Evolutionary conservation across 2,329 filamentous ascomycete species (phyloP).

Genomic region (Aspergillus piperis): DNA sequence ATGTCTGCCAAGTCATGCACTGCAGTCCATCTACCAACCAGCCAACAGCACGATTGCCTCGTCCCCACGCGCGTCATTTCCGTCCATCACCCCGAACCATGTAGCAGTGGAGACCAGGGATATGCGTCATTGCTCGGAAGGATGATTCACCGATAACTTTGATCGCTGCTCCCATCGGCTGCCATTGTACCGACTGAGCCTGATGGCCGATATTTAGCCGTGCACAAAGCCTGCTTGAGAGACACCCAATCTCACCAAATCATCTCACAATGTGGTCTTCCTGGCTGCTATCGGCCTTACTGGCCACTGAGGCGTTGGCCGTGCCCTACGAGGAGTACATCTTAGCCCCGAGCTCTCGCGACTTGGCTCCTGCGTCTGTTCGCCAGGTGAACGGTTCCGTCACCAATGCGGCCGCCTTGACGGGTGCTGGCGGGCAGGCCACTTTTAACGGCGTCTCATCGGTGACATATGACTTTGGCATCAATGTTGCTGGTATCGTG

Average conservation of each 20-base stretch:
- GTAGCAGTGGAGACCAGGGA: neutral
- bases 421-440: neutral
- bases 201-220: neutral
- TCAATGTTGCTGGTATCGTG: slow-evolving; percentile 44
- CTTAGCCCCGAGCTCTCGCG: slow-evolving; percentile 33
- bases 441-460: slow-evolving; percentile 31
- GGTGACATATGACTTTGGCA: slow-evolving; percentile 43
- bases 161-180: neutral
- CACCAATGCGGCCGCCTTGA: slow-evolving; percentile 23
- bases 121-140: neutral
- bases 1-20: neutral
- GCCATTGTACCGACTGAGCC: neutral
- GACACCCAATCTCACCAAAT: neutral
- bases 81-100: neutral
- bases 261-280: neutral
- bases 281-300: slow-evolving; percentile 11
- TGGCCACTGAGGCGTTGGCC: slow-evolving; percentile 9
- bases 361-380: slow-evolving; percentile 27
- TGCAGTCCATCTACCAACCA: neutral
- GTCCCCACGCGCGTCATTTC: no score
- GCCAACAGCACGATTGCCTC: neutral
- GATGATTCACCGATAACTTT: neutral
- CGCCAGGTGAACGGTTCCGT: slow-evolving; percentile 35
- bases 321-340: slow-evolving; percentile 38
- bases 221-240: neutral